These are phyloP conservation scores for Cyclotella sp. DNA, from an alignment of 108 stramenopile genomes.

Conservation along the genomic window DNA sequence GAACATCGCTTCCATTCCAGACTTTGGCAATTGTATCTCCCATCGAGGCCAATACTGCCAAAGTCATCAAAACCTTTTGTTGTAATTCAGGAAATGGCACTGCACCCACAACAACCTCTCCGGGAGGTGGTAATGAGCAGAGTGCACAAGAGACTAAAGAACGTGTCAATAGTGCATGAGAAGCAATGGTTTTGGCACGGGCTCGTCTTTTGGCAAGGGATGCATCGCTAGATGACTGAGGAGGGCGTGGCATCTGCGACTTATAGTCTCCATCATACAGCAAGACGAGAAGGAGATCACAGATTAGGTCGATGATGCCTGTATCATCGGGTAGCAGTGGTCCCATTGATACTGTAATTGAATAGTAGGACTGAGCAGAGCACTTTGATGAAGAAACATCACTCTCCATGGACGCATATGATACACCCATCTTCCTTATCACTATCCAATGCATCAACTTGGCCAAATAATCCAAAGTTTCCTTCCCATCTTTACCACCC, in stretches of 20 bases:
- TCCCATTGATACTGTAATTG: slow-evolving; percentile 12
- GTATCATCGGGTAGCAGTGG: slow-evolving; percentile 42
- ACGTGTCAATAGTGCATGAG: slow-evolving; percentile 51
- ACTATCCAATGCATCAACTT: slow-evolving; percentile 69
- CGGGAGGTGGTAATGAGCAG: slow-evolving; percentile 56
- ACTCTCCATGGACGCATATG: too few relatives aligned
- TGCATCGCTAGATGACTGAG: slow-evolving; percentile 44
- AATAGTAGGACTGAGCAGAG: background rate
- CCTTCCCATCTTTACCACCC: slow-evolving; percentile 53
- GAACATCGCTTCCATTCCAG: background rate
- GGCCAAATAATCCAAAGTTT: slow-evolving; percentile 59
- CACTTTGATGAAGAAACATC: slow-evolving; percentile 41
- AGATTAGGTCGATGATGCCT: slow-evolving; percentile 47
- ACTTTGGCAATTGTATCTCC: slow-evolving; percentile 34
- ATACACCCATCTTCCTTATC: too few relatives aligned
- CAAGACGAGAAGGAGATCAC: slow-evolving; percentile 60
- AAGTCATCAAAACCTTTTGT: slow-evolving; percentile 64
- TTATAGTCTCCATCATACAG: slow-evolving; percentile 56
- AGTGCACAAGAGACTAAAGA: slow-evolving; percentile 75
- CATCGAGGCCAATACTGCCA: slow-evolving; percentile 56
- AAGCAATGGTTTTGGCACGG: slow-evolving; percentile 56
- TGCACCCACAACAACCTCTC: slow-evolving; percentile 56
- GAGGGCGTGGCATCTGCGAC: slow-evolving; percentile 44
- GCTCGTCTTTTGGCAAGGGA: slow-evolving; percentile 32
- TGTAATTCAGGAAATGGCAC: slow-evolving; percentile 64